These are phyloP conservation scores for Westerdykella ornata DNA, from an alignment of 2,329 filamentous ascomycete species.

Conservation along the genomic window DNA sequence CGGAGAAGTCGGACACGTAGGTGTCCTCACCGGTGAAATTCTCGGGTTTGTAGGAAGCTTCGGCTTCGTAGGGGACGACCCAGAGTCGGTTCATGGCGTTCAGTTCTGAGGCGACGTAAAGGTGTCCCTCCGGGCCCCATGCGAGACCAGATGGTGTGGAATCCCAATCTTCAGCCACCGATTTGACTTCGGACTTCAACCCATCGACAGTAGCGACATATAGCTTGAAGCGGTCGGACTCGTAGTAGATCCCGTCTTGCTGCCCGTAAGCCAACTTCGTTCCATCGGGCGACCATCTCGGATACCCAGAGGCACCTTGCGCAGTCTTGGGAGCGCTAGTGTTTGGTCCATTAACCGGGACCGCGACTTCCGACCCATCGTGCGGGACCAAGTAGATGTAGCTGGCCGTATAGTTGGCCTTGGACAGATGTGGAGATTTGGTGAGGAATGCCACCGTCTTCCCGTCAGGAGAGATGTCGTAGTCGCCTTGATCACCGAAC, in stretches of 20 bases:
- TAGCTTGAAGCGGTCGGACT: constrained; percentile 64
- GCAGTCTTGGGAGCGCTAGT: constrained; percentile 29
- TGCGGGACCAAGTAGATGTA: constrained; percentile 72
- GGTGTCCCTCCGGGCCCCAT: constrained; percentile 27
- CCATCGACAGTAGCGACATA: constrained; percentile 32
- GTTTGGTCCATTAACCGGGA: constrained; percentile 29
- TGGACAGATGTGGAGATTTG: constrained; percentile 65
- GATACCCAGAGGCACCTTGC: constrained; percentile 59
- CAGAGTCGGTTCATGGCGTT: constrained; percentile 44
- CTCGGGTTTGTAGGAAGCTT: constrained; percentile 39
- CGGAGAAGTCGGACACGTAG: constrained; percentile 43
- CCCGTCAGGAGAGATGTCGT: constrained; percentile 62
- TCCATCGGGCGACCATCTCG: constrained; percentile 69
- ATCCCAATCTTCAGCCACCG: constrained; percentile 32
- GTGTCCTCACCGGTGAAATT: constrained; percentile 42
- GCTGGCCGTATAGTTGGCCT: constrained; percentile 70
- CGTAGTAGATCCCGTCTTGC: constrained; percentile 58
- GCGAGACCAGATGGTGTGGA: constrained; percentile 22
- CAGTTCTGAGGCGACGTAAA: constrained; percentile 30
- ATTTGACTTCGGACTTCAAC: constrained; percentile 17
- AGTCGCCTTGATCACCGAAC: constrained; percentile 71
- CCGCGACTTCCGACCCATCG: constrained; percentile 47
- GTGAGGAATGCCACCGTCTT: constrained; percentile 63
- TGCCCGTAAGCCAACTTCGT: constrained; percentile 71
- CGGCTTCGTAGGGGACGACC: constrained; percentile 55